Base-by-base conservation (phyloP, 176 grass and related monocot species). In the Urochloa ruziziensis region DNA sequence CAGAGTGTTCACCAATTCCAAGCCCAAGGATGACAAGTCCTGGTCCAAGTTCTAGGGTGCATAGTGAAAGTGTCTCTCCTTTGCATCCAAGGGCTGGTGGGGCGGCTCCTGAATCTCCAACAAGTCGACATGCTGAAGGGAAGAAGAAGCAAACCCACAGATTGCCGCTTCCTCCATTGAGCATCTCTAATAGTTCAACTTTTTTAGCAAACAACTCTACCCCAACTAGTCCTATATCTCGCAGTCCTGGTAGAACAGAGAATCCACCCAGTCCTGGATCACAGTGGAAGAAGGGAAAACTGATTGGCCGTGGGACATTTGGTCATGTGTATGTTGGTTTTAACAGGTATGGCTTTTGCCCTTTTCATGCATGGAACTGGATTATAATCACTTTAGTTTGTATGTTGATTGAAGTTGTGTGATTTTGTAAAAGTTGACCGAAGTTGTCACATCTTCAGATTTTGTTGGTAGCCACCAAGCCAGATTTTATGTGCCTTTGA, bases 261-360 rank as follows among this genome's bases (percentile, higher is more conserved):
- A 99, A 93, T 86, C 89, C 91, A 83, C 65, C 89, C 10, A 99
- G 96, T 80, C 96, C 91, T 85, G 96, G 96, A 77, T 90, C 89
- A 79, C 80, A 91, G 67, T 99, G 96, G 96, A 99, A 99, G 96
- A 99, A 99, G 77, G 96, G 96, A 82, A 99, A 96, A 74, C 63
- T 99, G 72, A 89, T 99, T 70, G 96, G 96, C 59, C 85, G 85
- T 74, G 96, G 96, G 49, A 99, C 96, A 68, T 99, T 99, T 48
- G 96, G 96, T 37, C 93, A 99, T 99, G 96, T 99, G 70, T 96
- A 96, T 87, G 93, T 80, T 92, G 96, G 96, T 75, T 99, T 99
- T 87, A 99, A 99, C 75, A 99, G 91, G 96, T 99, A 98, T 86
- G 43, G 87, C 21, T 80, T 86, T 80, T 65, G 48, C 61, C 21